phyloP scores from a whole-genome alignment of 129 eudicot species.

The Helichrysum umbraculigerum region DNA sequence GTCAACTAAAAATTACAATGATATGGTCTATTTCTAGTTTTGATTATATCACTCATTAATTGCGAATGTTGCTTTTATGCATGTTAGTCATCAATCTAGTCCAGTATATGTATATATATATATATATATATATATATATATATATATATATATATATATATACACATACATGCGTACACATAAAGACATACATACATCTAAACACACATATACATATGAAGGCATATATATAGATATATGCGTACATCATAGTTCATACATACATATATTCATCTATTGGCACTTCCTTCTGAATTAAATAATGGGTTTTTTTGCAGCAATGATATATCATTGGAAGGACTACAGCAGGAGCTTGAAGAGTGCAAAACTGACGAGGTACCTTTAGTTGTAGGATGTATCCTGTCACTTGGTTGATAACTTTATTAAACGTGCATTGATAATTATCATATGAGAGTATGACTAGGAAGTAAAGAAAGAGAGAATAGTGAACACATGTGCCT shows the following conservation, averaged over 20 bases:
- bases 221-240: background rate
- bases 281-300: slow-evolving; percentile 2
- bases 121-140: too few species aligned
- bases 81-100: background rate
- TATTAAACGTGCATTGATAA: background rate
- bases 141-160: background rate
- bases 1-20: background rate
- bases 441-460: background rate
- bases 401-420: slow-evolving; percentile 12
- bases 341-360: slow-evolving; percentile 89
- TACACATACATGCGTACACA: background rate
- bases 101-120: too few species aligned
- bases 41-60: slow-evolving; percentile 7
- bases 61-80: slow-evolving; percentile 4
- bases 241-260: background rate
- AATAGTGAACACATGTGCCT: background rate
- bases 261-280: background rate
- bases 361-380: slow-evolving; percentile 80
- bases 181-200: background rate
- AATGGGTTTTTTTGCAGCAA: slow-evolving; percentile 53
- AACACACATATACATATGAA: background rate
- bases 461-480: background rate
- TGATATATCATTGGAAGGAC: slow-evolving; percentile 89
- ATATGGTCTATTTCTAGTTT: slow-evolving; percentile 6
- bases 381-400: slow-evolving; percentile 1